phyloP scores from a whole-genome alignment of 768 basidiomycete species.

The Mycena venus region DNA sequence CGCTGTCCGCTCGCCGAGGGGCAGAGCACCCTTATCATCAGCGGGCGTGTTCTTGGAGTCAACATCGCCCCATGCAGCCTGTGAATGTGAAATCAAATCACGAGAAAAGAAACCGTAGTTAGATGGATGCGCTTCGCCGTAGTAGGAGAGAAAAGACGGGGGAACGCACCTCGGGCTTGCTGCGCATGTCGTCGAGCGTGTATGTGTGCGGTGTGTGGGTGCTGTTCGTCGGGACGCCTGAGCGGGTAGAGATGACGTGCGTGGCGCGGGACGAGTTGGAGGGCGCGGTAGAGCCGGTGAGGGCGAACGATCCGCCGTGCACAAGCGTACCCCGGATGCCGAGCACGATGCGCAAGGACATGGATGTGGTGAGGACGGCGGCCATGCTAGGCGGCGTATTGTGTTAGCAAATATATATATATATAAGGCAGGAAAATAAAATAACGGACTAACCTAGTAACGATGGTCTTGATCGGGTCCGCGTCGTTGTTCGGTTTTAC shows the following conservation, averaged over 20 bases:
- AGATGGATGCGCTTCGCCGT: no score
- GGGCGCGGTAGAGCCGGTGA: conserved; percentile 57
- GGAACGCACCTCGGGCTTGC: conserved; percentile 62
- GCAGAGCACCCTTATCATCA: conserved; percentile 52
- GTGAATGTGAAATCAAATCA: no score
- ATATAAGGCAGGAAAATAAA: not conserved
- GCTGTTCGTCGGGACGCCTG: conserved; percentile 53
- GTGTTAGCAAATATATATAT: not conserved
- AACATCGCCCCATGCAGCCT: conserved; percentile 58
- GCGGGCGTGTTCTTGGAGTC: conserved; percentile 58
- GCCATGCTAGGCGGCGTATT: conserved; percentile 70
- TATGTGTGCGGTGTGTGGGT: conserved; percentile 58
- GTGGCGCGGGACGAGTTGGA: conserved; percentile 63
- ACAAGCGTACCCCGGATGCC: conserved; percentile 83
- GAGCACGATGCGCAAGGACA: conserved; percentile 90
- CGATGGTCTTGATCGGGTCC: conserved; percentile 86
- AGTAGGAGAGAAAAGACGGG: no score
- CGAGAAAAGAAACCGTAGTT: no score
- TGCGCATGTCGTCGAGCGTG: conserved; percentile 68
- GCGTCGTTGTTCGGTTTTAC: conserved; percentile 69
- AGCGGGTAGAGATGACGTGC: conserved; percentile 65
- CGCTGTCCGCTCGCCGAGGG: conserved; percentile 49
- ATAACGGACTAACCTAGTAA: conserved; percentile 66
- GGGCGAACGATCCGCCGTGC: conserved; percentile 77
- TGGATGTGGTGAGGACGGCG: conserved; percentile 88